Conservation (phyloP, 768 basidiomycete genomes). For the Kwoniella dejecticola region DNA sequence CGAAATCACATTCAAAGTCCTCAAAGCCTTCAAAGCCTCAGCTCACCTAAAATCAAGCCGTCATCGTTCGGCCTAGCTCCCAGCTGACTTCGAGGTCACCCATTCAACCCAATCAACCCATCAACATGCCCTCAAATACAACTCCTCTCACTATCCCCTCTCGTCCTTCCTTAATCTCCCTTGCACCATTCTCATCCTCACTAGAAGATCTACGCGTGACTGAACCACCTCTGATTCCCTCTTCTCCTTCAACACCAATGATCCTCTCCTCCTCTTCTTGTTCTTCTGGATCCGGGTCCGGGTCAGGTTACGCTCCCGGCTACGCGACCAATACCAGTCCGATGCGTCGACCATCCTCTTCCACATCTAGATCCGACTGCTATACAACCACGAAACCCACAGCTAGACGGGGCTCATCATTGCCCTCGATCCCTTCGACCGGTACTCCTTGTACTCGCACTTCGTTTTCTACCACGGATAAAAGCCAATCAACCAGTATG, state of each 20-base stretch:
- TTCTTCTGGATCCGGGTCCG: background rate
- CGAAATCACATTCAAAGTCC: too few species aligned
- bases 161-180: conserved; percentile 2
- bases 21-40: too few species aligned
- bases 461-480: background rate
- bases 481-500: background rate
- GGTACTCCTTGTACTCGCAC: too few species aligned
- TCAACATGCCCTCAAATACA: conserved; percentile 6
- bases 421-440: conserved; percentile 10
- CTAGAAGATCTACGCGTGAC: conserved; percentile 2
- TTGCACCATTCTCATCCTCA: conserved; percentile 1
- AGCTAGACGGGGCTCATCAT: conserved; percentile 3
- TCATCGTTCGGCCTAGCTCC: too few species aligned
- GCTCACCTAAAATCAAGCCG: too few species aligned
- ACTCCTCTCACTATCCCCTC: background rate
- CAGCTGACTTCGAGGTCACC: too few species aligned
- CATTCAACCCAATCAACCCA: too few species aligned
- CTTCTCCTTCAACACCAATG: conserved; percentile 8
- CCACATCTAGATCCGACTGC: background rate
- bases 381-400: background rate
- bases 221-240: background rate
- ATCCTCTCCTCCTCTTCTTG: conserved; percentile 8
- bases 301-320: too few species aligned
- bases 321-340: background rate
- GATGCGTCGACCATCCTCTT: background rate